Evolutionary conservation across 2,329 filamentous ascomycete species (phyloP).

Genomic region (Phoma sp.): DNA sequence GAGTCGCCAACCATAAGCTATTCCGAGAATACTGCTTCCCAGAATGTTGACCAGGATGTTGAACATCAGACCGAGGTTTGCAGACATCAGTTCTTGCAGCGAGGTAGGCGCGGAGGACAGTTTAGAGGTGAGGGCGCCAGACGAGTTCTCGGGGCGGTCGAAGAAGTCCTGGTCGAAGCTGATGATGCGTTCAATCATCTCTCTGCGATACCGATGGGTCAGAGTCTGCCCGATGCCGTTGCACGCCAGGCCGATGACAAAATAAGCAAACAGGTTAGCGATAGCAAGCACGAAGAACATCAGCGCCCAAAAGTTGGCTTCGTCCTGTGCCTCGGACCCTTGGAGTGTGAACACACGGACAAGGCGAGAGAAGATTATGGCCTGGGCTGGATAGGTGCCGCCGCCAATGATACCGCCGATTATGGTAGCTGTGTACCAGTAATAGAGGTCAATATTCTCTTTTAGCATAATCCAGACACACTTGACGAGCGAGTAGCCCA

Average conservation of each 20-base stretch:
- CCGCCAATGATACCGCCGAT: slow-evolving; percentile 8
- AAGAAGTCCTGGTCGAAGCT: slow-evolving; percentile 66
- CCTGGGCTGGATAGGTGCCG: slow-evolving; percentile 15
- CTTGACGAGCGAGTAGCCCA: slow-evolving; percentile 15
- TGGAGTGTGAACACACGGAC: slow-evolving; percentile 24
- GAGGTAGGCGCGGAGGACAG: slow-evolving; percentile 73
- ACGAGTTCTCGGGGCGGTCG: slow-evolving; percentile 83
- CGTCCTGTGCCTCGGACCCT: slow-evolving; percentile 13
- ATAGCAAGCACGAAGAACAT: slow-evolving; percentile 33
- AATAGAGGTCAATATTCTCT: slow-evolving; percentile 17
- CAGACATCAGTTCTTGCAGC: slow-evolving; percentile 71
- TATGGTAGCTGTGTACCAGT: slow-evolving; percentile 9
- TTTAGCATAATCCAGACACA: slow-evolving; percentile 22
- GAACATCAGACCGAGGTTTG: slow-evolving; percentile 81
- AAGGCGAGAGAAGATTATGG: slow-evolving; percentile 24
- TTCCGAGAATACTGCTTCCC: slow-evolving; percentile 62
- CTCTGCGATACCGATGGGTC: slow-evolving; percentile 13
- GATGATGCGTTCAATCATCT: slow-evolving; percentile 15
- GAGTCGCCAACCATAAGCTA: slow-evolving; percentile 69
- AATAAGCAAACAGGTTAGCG: slow-evolving; percentile 24
- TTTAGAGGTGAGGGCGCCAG: slow-evolving; percentile 82
- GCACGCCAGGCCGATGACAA: slow-evolving; percentile 60
- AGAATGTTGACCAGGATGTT: slow-evolving; percentile 78
- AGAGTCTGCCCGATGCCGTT: slow-evolving; percentile 66
- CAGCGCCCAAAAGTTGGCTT: slow-evolving; percentile 30